phyloP scores from a whole-genome alignment of 257 asterid species.

The Solanum virginianum region DNA sequence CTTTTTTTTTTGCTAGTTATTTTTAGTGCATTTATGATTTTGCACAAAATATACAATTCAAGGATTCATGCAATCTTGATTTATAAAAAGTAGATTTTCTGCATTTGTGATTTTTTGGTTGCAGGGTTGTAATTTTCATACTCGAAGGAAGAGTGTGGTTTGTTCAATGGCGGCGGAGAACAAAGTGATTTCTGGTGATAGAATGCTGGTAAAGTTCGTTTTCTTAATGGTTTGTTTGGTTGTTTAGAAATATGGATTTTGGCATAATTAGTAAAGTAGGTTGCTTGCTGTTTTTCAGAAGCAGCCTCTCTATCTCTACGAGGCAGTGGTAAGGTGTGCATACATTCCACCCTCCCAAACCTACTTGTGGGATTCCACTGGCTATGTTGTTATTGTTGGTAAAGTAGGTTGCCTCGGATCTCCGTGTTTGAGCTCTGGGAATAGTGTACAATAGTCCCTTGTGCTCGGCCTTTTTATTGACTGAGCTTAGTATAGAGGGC shows the following conservation, averaged over 20 bases:
- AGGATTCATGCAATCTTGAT: background rate
- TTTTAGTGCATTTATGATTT: background rate
- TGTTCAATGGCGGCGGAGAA: constrained; percentile 42
- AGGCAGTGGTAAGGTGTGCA: too few species aligned
- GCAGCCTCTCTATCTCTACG: too few species aligned
- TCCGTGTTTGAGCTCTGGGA: background rate
- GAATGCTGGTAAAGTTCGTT: constrained; percentile 56
- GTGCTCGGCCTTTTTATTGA: background rate
- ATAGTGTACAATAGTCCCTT: background rate
- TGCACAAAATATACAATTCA: too few species aligned
- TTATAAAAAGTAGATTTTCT: background rate
- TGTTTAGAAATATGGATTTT: background rate
- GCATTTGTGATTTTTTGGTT: background rate
- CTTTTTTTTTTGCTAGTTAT: background rate
- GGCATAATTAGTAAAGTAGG: background rate
- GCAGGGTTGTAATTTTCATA: background rate
- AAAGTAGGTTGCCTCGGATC: background rate
- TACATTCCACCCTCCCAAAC: too few species aligned
- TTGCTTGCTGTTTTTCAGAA: background rate
- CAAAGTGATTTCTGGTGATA: constrained; percentile 34
- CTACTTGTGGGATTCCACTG: too few species aligned
- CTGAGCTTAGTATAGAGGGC: background rate
- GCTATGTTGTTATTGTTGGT: background rate
- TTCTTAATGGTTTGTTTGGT: background rate
- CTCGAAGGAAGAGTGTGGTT: constrained; percentile 22